phyloP scores from a whole-genome alignment of 495 filamentous ascomycete genomes.

The Parmelia sp. region DNA sequence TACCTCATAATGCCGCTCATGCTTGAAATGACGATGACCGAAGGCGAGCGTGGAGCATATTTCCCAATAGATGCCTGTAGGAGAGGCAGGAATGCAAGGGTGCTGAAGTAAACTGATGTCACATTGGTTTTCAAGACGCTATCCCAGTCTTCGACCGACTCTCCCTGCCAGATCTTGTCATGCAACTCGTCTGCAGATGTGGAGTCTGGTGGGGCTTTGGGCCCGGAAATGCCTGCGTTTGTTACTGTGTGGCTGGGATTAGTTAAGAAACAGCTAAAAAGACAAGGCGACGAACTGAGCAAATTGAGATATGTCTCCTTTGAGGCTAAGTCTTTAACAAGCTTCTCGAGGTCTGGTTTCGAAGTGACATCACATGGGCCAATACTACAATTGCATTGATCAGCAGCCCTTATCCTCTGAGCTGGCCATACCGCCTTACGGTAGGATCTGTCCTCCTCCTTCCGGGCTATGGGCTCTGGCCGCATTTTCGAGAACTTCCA shows the following conservation, averaged over 20 bases:
- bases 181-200: constrained; percentile 17
- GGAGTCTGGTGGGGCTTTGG: constrained; percentile 25
- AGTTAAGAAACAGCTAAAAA: not conserved
- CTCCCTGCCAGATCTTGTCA: constrained; percentile 22
- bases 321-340: constrained; percentile 21
- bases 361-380: constrained; percentile 30
- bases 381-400: constrained; percentile 21
- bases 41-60: constrained; percentile 32
- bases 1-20: constrained; percentile 49
- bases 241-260: constrained; percentile 14
- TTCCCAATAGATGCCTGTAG: constrained; percentile 37
- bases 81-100: constrained; percentile 48
- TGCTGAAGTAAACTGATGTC: constrained; percentile 44
- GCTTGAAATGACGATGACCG: constrained; percentile 43
- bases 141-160: constrained; percentile 37
- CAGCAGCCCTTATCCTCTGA: not conserved
- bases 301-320: constrained; percentile 28
- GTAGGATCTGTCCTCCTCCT: constrained; percentile 25
- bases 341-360: constrained; percentile 25
- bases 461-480: constrained; percentile 24
- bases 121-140: constrained; percentile 50
- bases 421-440: constrained; percentile 4
- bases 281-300: constrained; percentile 16
- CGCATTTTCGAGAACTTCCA: constrained; percentile 27
- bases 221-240: constrained; percentile 27